Conservation (phyloP, 2,329 filamentous ascomycete species). For the Pseudogymnoascus sp. region DNA sequence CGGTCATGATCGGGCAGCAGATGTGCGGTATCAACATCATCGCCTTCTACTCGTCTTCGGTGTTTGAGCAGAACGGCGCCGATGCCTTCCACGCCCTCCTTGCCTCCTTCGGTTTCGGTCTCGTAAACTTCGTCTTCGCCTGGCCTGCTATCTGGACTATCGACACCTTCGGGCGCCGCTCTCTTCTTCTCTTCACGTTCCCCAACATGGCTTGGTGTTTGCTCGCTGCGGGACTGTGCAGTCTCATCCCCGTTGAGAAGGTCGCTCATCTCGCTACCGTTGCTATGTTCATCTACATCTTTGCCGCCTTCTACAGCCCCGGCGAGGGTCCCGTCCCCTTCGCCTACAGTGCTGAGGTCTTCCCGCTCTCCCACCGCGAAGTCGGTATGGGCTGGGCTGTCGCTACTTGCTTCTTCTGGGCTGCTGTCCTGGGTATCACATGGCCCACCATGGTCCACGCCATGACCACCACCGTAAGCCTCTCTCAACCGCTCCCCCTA, state of each 20-base stretch:
- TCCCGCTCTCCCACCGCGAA: constrained; percentile 61
- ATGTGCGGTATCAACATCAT: constrained; percentile 44
- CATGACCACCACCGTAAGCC: constrained; percentile 14
- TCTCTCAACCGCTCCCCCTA: not conserved
- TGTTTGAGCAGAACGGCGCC: constrained; percentile 48
- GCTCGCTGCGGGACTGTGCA: constrained; percentile 49
- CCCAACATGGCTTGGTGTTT: constrained; percentile 57
- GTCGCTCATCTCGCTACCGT: constrained; percentile 41
- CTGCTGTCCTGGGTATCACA: constrained; percentile 49
- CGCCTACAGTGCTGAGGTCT: constrained; percentile 61
- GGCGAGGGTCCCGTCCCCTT: constrained; percentile 62
- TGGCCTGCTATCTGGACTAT: constrained; percentile 57
- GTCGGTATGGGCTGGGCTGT: constrained; percentile 64
- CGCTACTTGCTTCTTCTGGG: constrained; percentile 53
- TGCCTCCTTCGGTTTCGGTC: constrained; percentile 54
- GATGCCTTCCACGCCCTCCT: constrained; percentile 44
- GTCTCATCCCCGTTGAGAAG: constrained; percentile 34
- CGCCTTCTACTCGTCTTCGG: constrained; percentile 60
- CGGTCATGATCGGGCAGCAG: constrained; percentile 53
- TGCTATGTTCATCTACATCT: constrained; percentile 52
- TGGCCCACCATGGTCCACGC: constrained; percentile 33
- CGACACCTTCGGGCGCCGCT: constrained; percentile 53
- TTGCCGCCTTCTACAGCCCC: constrained; percentile 53
- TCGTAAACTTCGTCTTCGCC: constrained; percentile 56
- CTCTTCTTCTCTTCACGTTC: constrained; percentile 54